Percentiles rank a stretch among this genome's conserved stretches.
Conservation (phyloP, 2,329 filamentous ascomycete species). For the Alternaria hordeiaustralica region DNA sequence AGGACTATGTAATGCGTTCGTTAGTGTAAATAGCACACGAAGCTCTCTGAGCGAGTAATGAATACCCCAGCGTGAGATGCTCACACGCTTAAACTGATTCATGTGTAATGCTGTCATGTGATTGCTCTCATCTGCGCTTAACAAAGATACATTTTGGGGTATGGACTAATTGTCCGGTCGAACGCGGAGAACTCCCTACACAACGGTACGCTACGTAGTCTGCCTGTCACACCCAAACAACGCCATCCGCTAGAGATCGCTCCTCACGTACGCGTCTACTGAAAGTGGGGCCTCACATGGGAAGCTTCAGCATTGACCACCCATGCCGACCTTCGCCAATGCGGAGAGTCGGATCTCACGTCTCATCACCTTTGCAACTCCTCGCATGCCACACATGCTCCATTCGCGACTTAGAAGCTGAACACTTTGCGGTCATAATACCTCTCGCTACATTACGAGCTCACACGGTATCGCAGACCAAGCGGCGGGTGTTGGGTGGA, state of each 20-base stretch:
- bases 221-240: neutral
- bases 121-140: neutral
- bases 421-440: neutral
- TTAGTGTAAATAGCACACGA: neutral
- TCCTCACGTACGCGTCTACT: neutral
- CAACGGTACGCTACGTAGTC: neutral
- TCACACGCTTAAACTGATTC: no score
- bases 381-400: neutral
- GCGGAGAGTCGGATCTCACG: neutral
- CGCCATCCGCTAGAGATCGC: neutral
- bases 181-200: neutral
- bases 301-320: neutral
- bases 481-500: neutral
- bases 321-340: neutral
- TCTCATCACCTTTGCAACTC: neutral
- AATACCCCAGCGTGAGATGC: neutral
- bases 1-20: neutral
- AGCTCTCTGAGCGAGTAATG: neutral
- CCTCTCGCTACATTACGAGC: neutral
- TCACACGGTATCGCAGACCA: neutral
- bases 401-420: neutral
- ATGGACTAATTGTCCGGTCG: neutral
- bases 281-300: neutral
- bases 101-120: neutral
- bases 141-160: neutral